These are phyloP conservation scores for Pestalotiopsis sp. DNA, from an alignment of 2,329 filamentous ascomycete species.

Conservation along the genomic window DNA sequence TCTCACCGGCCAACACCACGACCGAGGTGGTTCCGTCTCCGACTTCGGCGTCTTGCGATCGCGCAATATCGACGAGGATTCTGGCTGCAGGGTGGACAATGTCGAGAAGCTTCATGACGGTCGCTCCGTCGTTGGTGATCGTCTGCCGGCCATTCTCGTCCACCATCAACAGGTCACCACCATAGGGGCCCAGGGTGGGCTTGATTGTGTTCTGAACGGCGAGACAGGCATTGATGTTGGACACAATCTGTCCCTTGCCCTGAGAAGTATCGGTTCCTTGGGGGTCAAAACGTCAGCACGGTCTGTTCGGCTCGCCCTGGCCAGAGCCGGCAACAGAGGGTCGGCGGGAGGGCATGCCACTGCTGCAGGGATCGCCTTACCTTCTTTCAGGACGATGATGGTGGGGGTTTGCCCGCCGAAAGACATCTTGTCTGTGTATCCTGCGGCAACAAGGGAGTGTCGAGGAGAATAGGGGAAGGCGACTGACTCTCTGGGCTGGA, in stretches of 20 bases:
- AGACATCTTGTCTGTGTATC: constrained; percentile 66
- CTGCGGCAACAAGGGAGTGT: neutral
- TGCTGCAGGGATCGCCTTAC: constrained; percentile 53
- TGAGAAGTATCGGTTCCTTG: constrained; percentile 95
- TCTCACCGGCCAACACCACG: constrained; percentile 95
- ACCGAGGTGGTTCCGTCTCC: constrained; percentile 98
- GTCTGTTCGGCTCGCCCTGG: neutral
- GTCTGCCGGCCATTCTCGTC: constrained; percentile 95
- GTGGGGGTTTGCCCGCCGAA: constrained; percentile 97
- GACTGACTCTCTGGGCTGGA: neutral
- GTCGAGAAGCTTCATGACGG: constrained; percentile 99
- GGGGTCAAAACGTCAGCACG: constrained; percentile 13
- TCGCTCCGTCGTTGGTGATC: constrained; percentile 98
- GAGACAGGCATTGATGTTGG: constrained; percentile 97
- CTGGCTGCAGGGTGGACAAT: constrained; percentile 97
- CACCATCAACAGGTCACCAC: constrained; percentile 93
- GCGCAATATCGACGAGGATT: constrained; percentile 96
- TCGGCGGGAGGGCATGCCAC: neutral
- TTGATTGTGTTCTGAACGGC: constrained; percentile 96
- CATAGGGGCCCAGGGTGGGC: constrained; percentile 93
- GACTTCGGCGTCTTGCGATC: constrained; percentile 98
- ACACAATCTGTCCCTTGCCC: constrained; percentile 93
- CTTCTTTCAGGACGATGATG: constrained; percentile 97
- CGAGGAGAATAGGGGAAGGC: neutral
- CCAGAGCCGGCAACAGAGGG: constrained; percentile 7